Evolutionary conservation across 371 early-diverging fungal species (phyloP).

Genomic region (Mortierella sp.): DNA sequence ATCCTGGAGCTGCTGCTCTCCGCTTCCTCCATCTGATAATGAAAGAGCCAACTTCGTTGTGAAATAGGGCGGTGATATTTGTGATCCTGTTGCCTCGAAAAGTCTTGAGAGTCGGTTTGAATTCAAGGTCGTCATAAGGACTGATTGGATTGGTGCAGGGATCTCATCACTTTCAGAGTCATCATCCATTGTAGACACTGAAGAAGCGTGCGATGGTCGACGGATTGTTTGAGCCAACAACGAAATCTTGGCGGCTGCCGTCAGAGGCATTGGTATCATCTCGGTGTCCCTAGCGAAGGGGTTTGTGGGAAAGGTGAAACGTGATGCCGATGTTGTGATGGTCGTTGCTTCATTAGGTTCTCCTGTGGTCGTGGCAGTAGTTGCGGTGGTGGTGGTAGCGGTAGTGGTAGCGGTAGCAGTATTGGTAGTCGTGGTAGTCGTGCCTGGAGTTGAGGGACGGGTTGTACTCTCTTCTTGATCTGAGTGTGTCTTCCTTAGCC

Average conservation of each 20-base stretch:
- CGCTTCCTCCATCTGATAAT: neutral
- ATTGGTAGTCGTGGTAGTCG: neutral
- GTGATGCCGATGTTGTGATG: neutral
- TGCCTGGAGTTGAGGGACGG: too few relatives aligned
- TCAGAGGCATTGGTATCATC: neutral
- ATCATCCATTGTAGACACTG: slow-evolving; percentile 23
- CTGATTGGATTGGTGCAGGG: slow-evolving; percentile 13
- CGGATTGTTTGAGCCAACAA: neutral
- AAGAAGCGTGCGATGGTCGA: slow-evolving; percentile 26
- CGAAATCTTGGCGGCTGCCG: neutral
- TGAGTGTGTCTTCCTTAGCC: slow-evolving; percentile 21
- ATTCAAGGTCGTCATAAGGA: slow-evolving; percentile 8
- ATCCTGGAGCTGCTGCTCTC: slow-evolving; percentile 1
- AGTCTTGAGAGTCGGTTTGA: slow-evolving; percentile 35
- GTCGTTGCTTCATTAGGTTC: neutral
- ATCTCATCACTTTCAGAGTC: slow-evolving; percentile 33
- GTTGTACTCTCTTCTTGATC: slow-evolving; percentile 2
- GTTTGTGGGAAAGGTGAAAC: slow-evolving; percentile 1
- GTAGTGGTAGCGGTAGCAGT: neutral
- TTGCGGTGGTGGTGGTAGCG: neutral
- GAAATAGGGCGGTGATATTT: slow-evolving; percentile 17
- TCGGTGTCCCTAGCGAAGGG: neutral
- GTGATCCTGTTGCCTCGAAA: slow-evolving; percentile 25
- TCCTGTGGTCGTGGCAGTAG: neutral
- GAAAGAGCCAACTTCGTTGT: slow-evolving; percentile 16